A percentile compares a stretch with the other conserved stretches of the same genome.
Conservation (phyloP, 2,329 filamentous ascomycete species). For the Cyanodermella asteris region DNA sequence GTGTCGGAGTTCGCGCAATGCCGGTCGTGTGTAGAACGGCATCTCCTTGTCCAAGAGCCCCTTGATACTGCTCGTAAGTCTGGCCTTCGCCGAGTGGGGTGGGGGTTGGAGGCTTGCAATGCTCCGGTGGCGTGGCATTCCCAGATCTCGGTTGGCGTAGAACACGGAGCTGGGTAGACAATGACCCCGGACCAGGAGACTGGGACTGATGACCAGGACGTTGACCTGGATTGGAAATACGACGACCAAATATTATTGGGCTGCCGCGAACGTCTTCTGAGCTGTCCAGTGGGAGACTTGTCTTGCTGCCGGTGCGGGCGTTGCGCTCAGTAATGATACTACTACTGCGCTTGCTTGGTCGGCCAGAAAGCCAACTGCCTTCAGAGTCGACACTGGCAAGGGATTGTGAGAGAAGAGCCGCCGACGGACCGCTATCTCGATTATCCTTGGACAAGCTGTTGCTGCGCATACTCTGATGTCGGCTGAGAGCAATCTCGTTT, state of each 20-base stretch:
- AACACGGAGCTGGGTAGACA: no score
- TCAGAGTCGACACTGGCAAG: conserved; percentile 89
- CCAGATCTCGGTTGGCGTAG: no score
- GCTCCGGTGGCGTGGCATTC: no score
- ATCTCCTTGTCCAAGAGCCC: no score
- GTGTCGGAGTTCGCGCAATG: no score
- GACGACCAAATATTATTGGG: conserved; percentile 42
- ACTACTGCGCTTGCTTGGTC: conserved; percentile 31
- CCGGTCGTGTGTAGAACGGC: no score
- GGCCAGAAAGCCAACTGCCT: conserved; percentile 82
- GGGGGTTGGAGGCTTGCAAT: no score
- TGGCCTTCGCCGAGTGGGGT: no score
- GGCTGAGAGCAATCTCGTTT: conserved; percentile 8
- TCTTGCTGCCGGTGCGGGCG: conserved; percentile 22
- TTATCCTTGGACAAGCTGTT: no score
- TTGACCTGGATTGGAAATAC: conserved; percentile 9
- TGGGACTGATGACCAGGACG: background rate
- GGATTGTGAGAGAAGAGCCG: conserved; percentile 44
- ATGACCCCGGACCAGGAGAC: no score
- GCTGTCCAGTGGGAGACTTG: conserved; percentile 20
- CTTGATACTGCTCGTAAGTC: no score
- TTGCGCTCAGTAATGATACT: no score
- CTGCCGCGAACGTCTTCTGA: conserved; percentile 21
- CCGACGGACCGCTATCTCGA: conserved; percentile 5
- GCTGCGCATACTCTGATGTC: conserved; percentile 7